A percentile compares a stretch with the other conserved stretches of the same genome.
These are phyloP conservation scores for Colletotrichum coccodes DNA, from an alignment of 2,329 filamentous ascomycete species.

Conservation along the genomic window DNA sequence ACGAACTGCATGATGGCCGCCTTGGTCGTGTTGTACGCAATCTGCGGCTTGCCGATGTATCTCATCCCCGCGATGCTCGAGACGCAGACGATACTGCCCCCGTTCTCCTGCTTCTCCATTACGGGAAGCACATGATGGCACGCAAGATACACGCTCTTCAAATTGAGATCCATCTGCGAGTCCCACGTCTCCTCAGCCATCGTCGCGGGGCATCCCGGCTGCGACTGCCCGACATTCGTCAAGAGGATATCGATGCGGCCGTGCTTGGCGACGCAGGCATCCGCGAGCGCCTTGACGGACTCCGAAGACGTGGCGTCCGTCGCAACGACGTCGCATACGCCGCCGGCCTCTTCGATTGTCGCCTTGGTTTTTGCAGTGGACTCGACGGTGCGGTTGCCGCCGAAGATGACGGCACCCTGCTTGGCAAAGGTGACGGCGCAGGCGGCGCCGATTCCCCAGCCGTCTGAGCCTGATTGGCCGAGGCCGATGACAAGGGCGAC, in stretches of 20 bases:
- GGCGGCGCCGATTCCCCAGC: constrained; percentile 63
- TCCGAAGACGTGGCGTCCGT: constrained; percentile 62
- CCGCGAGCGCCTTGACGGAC: constrained; percentile 63
- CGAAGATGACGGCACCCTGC: constrained; percentile 60
- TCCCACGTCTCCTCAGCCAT: constrained; percentile 63
- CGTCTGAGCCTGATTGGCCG: constrained; percentile 53
- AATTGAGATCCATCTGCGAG: constrained; percentile 62
- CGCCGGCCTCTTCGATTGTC: constrained; percentile 46
- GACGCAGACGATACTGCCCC: constrained; percentile 57
- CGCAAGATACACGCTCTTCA: constrained; percentile 65
- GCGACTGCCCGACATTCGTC: constrained; percentile 69
- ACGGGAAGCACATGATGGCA: constrained; percentile 63
- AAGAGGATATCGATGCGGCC: constrained; percentile 69
- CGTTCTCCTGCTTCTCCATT: constrained; percentile 58
- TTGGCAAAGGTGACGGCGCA: constrained; percentile 57
- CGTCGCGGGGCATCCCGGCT: constrained; percentile 59
- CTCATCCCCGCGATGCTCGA: constrained; percentile 60
- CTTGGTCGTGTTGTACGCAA: constrained; percentile 63
- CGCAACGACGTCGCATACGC: constrained; percentile 51
- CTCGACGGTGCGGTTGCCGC: constrained; percentile 57
- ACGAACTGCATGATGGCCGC: constrained; percentile 62
- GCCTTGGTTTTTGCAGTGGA: constrained; percentile 51
- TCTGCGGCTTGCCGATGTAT: constrained; percentile 59
- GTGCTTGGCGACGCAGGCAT: constrained; percentile 60
- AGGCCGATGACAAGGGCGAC: constrained; percentile 57